Evolutionary conservation across 257 asterid genomes (phyloP), one percentile per base, ranked within the genome.

Genomic region (Lantana camara): DNA sequence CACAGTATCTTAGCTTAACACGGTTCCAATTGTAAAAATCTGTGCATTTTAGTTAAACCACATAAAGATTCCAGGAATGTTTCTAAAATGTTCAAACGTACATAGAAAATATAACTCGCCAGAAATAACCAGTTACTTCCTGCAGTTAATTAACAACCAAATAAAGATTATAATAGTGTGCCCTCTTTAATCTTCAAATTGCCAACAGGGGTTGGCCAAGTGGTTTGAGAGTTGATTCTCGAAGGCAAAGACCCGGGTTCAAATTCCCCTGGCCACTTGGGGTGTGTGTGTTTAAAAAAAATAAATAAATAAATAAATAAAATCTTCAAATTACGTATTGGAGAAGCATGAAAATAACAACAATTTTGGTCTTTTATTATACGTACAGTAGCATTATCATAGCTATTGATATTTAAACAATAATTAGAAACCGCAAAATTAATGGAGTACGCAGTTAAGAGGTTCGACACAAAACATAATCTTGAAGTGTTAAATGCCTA

Each of bases 21-120:
- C 98, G 83, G 75, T 92, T 92, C 98, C 98, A 89, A 57, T 90
- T 89, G 84, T 92, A 92, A 67, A 92, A 92, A 82, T 92, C 98
- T 92, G 89, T 66, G 54, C 53, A 17, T 32, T 76, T 61, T 40
- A 14, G 4, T 8, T 14, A 63, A 27, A 74, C 9, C 35, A 64
- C 40, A 61, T 68, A 24, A 45, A 47, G n/a, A 60, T 32, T 14
- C 41, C 30, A 52, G 20, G n/a, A 41, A 21, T 8, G 49, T 21
- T 24, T 54, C 22, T 40, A 54, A 21, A 40, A 44, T 57, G 9
- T 30, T 22, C 57, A 23, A 44, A 44, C 21, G 16, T 27, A 4
- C 3, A 4, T n/a, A 5, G 23, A 23, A 32, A 22, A 3, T 1
- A 57, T 1, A 57, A 27, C 44, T 35, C 7, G 24, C 20, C 34